These are phyloP conservation scores for Botrytis sinoallii DNA, from an alignment of 2,329 filamentous ascomycete genomes.

Conservation along the genomic window DNA sequence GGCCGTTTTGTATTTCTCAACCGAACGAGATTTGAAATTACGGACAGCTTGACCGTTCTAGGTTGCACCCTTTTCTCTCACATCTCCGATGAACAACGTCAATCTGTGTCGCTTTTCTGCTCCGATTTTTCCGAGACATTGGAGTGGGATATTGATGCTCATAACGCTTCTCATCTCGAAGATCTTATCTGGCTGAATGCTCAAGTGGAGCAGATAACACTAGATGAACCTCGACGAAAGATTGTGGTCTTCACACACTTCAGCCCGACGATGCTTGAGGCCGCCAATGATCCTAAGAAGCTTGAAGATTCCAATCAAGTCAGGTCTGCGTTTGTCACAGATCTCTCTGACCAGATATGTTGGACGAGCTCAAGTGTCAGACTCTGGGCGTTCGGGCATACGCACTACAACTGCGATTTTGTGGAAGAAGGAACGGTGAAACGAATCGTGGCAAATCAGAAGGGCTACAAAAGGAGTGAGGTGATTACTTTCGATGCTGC, in stretches of 20 bases:
- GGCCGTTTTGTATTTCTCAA: constrained; percentile 42
- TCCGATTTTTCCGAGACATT: constrained; percentile 22
- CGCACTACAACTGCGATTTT: constrained; percentile 44
- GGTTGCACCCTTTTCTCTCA: constrained; percentile 51
- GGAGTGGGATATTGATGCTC: constrained; percentile 14
- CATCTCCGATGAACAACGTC: constrained; percentile 40
- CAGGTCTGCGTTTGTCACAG: constrained; percentile 51
- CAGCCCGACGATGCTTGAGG: constrained; percentile 33
- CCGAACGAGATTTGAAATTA: constrained; percentile 41
- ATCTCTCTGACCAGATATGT: constrained; percentile 40
- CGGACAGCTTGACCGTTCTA: constrained; percentile 41
- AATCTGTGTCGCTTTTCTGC: constrained; percentile 23
- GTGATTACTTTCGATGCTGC: background rate
- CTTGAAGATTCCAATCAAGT: constrained; percentile 24
- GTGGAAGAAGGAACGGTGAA: constrained; percentile 32
- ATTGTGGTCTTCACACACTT: constrained; percentile 43
- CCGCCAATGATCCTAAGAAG: constrained; percentile 20
- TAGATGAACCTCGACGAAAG: constrained; percentile 36
- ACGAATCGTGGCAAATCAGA: constrained; percentile 44
- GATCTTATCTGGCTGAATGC: constrained; percentile 42
- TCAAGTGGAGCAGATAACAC: constrained; percentile 37
- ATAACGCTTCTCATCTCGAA: constrained; percentile 17
- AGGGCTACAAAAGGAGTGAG: constrained; percentile 37
- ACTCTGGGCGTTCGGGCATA: constrained; percentile 47
- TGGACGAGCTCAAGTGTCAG: constrained; percentile 37